Percentiles rank a stretch among this genome's conserved stretches.
Conservation (phyloP, 441 rosid genomes). For the Sinapis alba region DNA sequence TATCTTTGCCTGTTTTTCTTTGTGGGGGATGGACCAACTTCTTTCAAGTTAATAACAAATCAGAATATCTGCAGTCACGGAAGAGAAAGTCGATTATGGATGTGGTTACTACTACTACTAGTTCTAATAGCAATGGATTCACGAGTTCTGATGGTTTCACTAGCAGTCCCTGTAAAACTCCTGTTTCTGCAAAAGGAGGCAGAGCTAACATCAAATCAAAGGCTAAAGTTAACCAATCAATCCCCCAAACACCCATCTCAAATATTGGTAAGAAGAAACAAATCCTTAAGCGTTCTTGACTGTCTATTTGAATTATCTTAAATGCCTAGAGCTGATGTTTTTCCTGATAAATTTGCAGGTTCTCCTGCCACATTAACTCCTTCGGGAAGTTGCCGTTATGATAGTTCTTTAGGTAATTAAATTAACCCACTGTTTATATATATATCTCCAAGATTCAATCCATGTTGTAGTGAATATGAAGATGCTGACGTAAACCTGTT, state of each 20-base stretch:
- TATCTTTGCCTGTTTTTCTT: conserved; percentile 2
- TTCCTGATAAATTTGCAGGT: conserved; percentile 55
- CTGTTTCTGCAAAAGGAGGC: conserved; percentile 75
- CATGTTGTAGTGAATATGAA: conserved; percentile 13
- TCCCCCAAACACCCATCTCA: conserved; percentile 72
- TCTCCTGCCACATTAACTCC: conserved; percentile 76
- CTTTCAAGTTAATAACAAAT: conserved; percentile 29
- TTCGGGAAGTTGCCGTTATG: conserved; percentile 86
- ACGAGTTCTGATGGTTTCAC: conserved; percentile 57
- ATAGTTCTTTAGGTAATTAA: conserved; percentile 82
- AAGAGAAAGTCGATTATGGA: conserved; percentile 59
- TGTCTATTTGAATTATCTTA: neutral
- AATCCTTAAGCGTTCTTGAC: conserved; percentile 4
- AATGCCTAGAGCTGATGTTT: conserved; percentile 25
- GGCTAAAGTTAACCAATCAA: conserved; percentile 57
- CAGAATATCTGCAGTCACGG: conserved; percentile 47
- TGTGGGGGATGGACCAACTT: neutral
- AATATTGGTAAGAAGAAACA: conserved; percentile 53
- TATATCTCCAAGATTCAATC: neutral
- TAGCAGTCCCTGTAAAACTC: conserved; percentile 66
- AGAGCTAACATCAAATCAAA: conserved; percentile 59
- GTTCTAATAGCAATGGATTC: conserved; percentile 45
- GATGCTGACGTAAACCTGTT: conserved; percentile 26
- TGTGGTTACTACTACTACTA: conserved; percentile 40
- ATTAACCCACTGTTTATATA: neutral